These are phyloP conservation scores for Baorangia bicolor DNA, from an alignment of 768 basidiomycete species.

Conservation along the genomic window DNA sequence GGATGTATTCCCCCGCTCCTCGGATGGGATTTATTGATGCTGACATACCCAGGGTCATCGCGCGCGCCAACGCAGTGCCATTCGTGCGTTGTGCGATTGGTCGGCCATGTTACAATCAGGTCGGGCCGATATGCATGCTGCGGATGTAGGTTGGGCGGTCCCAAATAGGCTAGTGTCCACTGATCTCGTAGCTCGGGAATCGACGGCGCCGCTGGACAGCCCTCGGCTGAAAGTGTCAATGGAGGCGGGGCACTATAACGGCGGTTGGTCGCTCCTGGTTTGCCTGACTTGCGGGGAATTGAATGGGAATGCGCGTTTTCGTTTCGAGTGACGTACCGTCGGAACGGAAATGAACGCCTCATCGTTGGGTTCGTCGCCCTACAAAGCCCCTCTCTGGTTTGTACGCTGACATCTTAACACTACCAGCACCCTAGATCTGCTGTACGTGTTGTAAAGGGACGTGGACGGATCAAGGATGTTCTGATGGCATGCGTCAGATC, in stretches of 20 bases:
- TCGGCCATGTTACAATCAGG: neutral
- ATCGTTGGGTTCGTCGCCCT: neutral
- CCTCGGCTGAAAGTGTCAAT: neutral
- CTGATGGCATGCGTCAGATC: neutral
- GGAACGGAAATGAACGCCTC: slow-evolving; percentile 13
- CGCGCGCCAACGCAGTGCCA: neutral
- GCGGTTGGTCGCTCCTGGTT: neutral
- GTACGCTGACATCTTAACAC: neutral
- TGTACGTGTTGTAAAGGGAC: neutral
- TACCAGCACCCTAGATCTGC: neutral
- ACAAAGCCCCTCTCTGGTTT: neutral
- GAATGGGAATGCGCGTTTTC: neutral
- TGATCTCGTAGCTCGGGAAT: neutral
- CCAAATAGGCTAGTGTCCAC: neutral
- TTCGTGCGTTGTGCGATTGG: neutral
- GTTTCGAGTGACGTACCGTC: neutral
- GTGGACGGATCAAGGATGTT: neutral
- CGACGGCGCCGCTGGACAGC: neutral
- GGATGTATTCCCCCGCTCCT: neutral
- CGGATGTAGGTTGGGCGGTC: neutral
- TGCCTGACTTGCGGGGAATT: neutral
- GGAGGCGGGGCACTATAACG: neutral
- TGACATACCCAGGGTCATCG: neutral
- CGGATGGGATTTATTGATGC: neutral
- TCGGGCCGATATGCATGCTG: neutral